These are phyloP conservation scores for Trypanosoma conorhini DNA, from an alignment of 208 protist species.

Conservation along the genomic window DNA sequence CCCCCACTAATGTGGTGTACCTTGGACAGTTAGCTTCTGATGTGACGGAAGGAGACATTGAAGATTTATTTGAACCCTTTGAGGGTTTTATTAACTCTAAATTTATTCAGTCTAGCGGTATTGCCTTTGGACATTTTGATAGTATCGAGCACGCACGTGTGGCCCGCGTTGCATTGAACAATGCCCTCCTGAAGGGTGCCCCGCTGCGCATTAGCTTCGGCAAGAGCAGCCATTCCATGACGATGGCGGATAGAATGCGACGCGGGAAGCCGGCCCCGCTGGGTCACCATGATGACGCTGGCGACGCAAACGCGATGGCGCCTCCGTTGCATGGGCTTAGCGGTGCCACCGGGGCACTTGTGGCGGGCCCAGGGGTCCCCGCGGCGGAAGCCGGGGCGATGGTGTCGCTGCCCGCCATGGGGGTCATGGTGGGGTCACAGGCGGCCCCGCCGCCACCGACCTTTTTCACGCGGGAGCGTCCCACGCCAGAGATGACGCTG, in stretches of 20 bases:
- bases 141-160: conserved; percentile 57
- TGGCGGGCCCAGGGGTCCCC: conserved; percentile 28
- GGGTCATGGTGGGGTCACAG: conserved; percentile 26
- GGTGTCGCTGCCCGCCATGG: conserved; percentile 60
- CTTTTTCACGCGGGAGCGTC: conserved; percentile 54
- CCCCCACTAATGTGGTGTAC: conserved; percentile 85
- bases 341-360: conserved; percentile 35
- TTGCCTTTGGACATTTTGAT: conserved; percentile 89
- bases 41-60: conserved; percentile 62
- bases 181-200: conserved; percentile 54
- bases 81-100: conserved; percentile 88
- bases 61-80: conserved; percentile 64
- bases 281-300: conserved; percentile 1
- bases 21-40: conserved; percentile 75
- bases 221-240: conserved; percentile 77
- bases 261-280: conserved; percentile 17
- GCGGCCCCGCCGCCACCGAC: conserved; percentile 17
- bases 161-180: conserved; percentile 58
- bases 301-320: background rate
- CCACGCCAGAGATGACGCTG: conserved; percentile 61
- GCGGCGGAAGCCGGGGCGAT: conserved; percentile 27
- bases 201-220: conserved; percentile 83
- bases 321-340: conserved; percentile 18
- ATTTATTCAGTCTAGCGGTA: conserved; percentile 57
- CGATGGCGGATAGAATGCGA: conserved; percentile 63